Evolutionary conservation across 305 asterid species (phyloP), one percentile per base, ranked within the genome.

Genomic region (Fraxinus sp.): DNA sequence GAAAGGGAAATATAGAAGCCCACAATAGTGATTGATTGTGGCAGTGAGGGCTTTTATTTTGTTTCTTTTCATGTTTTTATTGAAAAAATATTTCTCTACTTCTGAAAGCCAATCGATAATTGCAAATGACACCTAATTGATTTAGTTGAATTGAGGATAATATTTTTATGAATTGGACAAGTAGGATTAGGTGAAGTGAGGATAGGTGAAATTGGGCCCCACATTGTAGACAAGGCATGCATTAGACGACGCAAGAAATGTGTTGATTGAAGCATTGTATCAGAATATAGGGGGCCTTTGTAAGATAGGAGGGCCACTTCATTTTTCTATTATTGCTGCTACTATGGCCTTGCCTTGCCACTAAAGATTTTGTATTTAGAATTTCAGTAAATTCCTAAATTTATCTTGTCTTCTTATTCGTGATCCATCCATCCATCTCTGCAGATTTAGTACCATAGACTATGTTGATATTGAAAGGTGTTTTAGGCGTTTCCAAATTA

Each of bases 21-120:
- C 87, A 82, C 85, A 33, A 57, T 72, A 39, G 77, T 87, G 89
- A 82, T 86, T 89, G 89, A 86, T 84, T 55, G 85, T 35, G 81
- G 76, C 68, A 37, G 74, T 57, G 55, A 41, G 78, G 83, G 20
- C 32, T 77, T 66, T 83, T 70, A 24, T 7, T 72, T 68, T 80
- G 6, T 78, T 79, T 46, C 30, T 30, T 39, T 46, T 68, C 36
- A 22, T 20, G 39, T 78, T 78, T 78, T 35, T 36, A 7, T 24
- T 4, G 72, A 41, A 18, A 49, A 26, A 79, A 79, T 74, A 76
- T 78, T 77, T 82, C 3, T 73, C 79, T 66, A 83, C 83, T 83
- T 35, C 20, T 6, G 18, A 35, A 78, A 64, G 57, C 30, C 1
- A 26, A 37, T 64, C 33, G 13, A 24, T n/a, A 57, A 57, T 57